Percentiles rank a stretch among this genome's conserved stretches.
Conservation (phyloP, 169 alveolate species). For the Cyclospora cayetanensis region DNA sequence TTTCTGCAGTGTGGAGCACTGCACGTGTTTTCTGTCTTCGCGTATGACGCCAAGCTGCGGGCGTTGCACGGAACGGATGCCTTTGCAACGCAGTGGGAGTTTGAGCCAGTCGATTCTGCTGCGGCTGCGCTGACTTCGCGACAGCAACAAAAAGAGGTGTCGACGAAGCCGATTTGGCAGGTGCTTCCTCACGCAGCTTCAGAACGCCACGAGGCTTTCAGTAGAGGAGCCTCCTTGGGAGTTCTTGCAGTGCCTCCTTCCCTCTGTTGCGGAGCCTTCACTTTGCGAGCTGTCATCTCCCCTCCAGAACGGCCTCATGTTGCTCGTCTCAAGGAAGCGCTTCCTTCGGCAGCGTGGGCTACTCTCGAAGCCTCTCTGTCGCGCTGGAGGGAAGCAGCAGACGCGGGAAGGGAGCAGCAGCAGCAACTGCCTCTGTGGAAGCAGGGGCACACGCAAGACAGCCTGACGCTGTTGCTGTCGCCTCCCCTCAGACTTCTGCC, state of each 20-base stretch:
- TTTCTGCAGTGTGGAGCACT: conserved; percentile 13
- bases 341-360: neutral
- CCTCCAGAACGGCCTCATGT: neutral
- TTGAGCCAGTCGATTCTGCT: neutral
- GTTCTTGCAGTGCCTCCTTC: neutral
- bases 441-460: neutral
- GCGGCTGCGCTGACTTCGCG: no score
- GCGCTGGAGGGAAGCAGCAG: conserved; percentile 18
- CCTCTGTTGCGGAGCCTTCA: conserved; percentile 13
- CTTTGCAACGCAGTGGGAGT: neutral
- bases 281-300: neutral
- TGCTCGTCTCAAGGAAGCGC: neutral
- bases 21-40: neutral
- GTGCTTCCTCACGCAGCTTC: neutral
- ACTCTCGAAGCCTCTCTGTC: neutral
- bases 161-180: conserved; percentile 6
- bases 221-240: neutral
- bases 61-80: neutral
- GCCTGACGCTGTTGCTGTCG: neutral
- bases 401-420: neutral
- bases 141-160: neutral
- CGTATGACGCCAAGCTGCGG: neutral
- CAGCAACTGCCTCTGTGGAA: conserved; percentile 23
- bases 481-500: conserved; percentile 46
- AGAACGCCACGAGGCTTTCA: no score